Base-by-base conservation (phyloP, 805 yeast species). In the Wickerhamomyces strasburgensis region DNA sequence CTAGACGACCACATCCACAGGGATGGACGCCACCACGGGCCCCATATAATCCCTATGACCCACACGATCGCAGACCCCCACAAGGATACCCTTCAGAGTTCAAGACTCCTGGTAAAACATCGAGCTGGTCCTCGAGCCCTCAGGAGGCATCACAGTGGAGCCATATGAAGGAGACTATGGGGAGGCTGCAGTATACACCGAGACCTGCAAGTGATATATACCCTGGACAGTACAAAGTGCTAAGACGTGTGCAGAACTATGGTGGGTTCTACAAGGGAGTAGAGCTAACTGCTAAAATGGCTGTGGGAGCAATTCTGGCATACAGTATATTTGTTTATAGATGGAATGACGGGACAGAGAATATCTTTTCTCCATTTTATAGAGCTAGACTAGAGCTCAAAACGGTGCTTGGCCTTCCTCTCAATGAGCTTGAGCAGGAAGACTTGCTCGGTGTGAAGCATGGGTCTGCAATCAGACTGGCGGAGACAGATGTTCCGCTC, bases 41-140 rank as follows among this genome's bases (percentile, higher is more conserved):
- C 9, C 43, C 44, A 0, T 86, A 84, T 56, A 85, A 85, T 50
- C 95, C 95, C 6, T 86, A 78, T 52, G 95, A 85, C 53, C 83
- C 89, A 0, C 61, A 73, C 1, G 95, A 85, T 53, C 55, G 65
- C 28, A 67, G 95, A 31, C 95, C 95, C 0, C 73, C 94, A 0
- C 78, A 79, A 53, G 95, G 95, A 3, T 85, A 86, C 46, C 95
- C 95, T 1, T 79, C 88, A 18, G 95, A 85, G 56, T 86, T 70
- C 62, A 68, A 73, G 39, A 61, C 79, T 1, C 90, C 93, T 0
- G 80, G 84, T 1, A 64, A 67, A 29, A 67, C 73, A 23, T 77
- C 83, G 19, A 56, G 60, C 14, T 77, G 75, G 61, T 63, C 76
- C 6, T 61, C 72, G 6, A 60, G 78, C n/a, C 88, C 89, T 4